Percentiles rank a stretch among this genome's conserved stretches.
Evolutionary conservation across 495 filamentous ascomycete genomes (phyloP).

Genomic region (Aspergillus saccharolyticus): DNA sequence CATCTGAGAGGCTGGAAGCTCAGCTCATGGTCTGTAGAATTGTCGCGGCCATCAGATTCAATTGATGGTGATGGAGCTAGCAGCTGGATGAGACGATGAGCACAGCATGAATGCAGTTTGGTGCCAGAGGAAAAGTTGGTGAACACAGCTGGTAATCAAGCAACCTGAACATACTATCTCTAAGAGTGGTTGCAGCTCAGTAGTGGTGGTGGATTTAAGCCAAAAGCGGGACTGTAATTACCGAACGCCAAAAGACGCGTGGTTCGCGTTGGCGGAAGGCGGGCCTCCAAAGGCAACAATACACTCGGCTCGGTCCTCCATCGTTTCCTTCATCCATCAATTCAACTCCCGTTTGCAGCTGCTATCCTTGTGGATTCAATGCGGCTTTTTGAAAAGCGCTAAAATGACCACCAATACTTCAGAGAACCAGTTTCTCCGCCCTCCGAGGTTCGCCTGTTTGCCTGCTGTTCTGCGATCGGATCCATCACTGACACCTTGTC

Average conservation of each 20-base stretch:
- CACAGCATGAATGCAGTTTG: no score
- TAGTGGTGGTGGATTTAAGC: not conserved
- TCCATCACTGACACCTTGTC: slow-evolving; percentile 17
- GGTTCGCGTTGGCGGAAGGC: slow-evolving; percentile 17
- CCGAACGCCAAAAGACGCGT: slow-evolving; percentile 29
- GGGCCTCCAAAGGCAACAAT: not conserved
- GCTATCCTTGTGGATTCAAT: not conserved
- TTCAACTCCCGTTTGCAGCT: not conserved
- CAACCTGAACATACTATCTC: not conserved
- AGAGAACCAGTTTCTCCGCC: slow-evolving; percentile 32
- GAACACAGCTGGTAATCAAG: no score
- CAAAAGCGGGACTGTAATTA: slow-evolving; percentile 23
- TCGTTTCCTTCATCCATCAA: slow-evolving; percentile 4
- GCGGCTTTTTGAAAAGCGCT: not conserved
- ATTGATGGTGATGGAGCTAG: no score
- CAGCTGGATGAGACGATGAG: no score
- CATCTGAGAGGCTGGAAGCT: no score
- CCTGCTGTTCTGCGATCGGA: not conserved
- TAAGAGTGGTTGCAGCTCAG: not conserved
- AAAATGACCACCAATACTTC: slow-evolving; percentile 26
- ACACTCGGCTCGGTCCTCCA: not conserved
- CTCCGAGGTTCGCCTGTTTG: slow-evolving; percentile 31
- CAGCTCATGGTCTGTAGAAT: no score
- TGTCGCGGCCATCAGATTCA: no score
- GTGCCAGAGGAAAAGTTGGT: no score